A percentile compares a stretch with the other conserved stretches of the same genome.
These are phyloP conservation scores for Naganishia vaughanmartiniae DNA, from an alignment of 768 basidiomycete genomes.

Conservation along the genomic window DNA sequence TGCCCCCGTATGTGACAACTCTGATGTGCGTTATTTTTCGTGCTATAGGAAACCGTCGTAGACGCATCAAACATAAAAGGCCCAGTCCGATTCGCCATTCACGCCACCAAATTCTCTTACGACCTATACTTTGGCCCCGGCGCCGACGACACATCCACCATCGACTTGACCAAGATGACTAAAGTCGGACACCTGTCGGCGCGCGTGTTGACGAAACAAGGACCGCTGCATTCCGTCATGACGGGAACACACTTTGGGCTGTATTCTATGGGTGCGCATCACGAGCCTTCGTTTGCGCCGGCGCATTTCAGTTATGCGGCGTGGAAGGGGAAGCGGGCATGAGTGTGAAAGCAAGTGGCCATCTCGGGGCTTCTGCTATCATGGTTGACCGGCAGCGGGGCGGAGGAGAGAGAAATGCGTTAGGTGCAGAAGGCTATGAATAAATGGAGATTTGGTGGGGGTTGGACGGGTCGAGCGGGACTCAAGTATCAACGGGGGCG, in stretches of 20 bases:
- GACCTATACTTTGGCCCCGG: slow-evolving; percentile 11
- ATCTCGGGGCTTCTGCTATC: no score
- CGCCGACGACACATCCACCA: neutral
- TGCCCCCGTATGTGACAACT: neutral
- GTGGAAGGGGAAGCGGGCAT: slow-evolving; percentile 26
- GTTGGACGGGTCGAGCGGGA: no score
- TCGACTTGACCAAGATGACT: slow-evolving; percentile 4
- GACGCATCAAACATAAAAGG: neutral
- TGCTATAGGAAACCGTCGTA: slow-evolving; percentile 14
- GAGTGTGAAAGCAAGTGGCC: neutral
- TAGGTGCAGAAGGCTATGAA: no score
- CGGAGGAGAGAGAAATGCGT: no score
- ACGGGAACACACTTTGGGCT: slow-evolving; percentile 36
- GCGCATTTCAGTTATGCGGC: slow-evolving; percentile 26
- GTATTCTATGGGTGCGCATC: slow-evolving; percentile 34
- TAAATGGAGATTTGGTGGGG: no score
- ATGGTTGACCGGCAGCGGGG: no score
- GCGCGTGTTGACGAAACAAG: slow-evolving; percentile 16
- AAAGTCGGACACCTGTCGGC: slow-evolving; percentile 19
- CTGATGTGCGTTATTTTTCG: neutral
- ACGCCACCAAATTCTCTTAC: slow-evolving; percentile 16
- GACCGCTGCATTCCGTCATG: slow-evolving; percentile 31
- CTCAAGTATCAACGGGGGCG: no score
- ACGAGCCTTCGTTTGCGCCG: slow-evolving; percentile 21
- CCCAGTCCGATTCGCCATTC: slow-evolving; percentile 18